Conservation (phyloP, 495 filamentous ascomycete species). For the Penicillium verhagenii region DNA sequence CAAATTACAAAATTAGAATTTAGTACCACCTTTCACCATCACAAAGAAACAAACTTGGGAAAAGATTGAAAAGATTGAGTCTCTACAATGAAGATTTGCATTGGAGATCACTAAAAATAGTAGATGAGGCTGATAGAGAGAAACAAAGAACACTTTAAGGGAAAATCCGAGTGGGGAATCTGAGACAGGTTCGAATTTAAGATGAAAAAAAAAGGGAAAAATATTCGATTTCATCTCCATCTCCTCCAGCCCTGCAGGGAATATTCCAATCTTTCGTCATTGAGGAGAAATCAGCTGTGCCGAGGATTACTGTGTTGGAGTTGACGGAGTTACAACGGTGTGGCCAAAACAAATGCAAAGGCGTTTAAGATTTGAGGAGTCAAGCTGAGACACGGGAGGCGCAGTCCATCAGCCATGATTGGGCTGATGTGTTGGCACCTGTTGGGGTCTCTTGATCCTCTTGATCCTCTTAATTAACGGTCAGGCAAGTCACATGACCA, state of each 20-base stretch:
- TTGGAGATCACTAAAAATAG: neutral
- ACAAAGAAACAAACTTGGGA: neutral
- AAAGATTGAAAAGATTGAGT: too few relatives aligned
- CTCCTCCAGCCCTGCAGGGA: neutral
- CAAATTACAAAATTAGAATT: neutral
- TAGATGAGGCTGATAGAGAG: neutral
- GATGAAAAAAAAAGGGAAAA: too few relatives aligned
- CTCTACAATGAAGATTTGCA: too few relatives aligned
- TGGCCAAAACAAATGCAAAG: neutral
- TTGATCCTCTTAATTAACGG: neutral
- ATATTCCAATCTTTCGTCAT: neutral
- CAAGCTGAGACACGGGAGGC: slow-evolving; percentile 12
- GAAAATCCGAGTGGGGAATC: too few relatives aligned
- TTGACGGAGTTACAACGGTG: neutral
- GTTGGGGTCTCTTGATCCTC: too few relatives aligned
- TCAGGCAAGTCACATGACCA: neutral
- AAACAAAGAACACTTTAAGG: neutral
- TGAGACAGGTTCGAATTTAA: too few relatives aligned
- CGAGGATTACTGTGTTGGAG: neutral
- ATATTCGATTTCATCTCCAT: too few relatives aligned
- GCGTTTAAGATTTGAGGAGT: neutral
- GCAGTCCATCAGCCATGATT: neutral
- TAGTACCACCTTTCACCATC: neutral
- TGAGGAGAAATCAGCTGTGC: neutral
- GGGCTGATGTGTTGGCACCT: too few relatives aligned